phyloP scores from a whole-genome alignment of 1,139 yeast species.

The Ogataea hybrid region DNA sequence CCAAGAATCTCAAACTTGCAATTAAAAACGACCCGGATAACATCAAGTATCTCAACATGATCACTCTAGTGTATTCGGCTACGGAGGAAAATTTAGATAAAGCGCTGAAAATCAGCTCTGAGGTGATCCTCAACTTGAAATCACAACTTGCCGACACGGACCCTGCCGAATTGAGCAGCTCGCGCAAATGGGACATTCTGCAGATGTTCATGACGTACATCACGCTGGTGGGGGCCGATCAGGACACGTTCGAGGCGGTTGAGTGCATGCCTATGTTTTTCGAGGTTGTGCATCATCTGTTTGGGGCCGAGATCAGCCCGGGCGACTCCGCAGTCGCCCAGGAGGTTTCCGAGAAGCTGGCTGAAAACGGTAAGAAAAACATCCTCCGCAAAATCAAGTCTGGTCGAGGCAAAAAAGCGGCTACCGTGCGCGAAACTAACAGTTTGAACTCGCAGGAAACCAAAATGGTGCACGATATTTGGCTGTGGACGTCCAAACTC shows the following conservation, averaged over 20 bases:
- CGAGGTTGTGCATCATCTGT: slow-evolving; percentile 55
- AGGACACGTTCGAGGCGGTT: slow-evolving; percentile 58
- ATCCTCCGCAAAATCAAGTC: slow-evolving; percentile 11
- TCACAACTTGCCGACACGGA: slow-evolving; percentile 25
- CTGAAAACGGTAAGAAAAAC: slow-evolving; percentile 6
- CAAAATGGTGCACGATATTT: slow-evolving; percentile 49
- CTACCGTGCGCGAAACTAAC: neutral
- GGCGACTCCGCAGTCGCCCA: neutral
- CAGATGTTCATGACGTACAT: slow-evolving; percentile 77
- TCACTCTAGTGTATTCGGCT: slow-evolving; percentile 50
- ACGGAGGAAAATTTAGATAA: slow-evolving; percentile 45
- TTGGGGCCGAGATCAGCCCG: slow-evolving; percentile 38
- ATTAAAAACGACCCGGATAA: slow-evolving; percentile 39
- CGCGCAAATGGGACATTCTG: slow-evolving; percentile 54
- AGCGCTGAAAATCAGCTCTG: slow-evolving; percentile 42
- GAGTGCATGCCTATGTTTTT: slow-evolving; percentile 69
- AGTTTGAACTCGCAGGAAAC: slow-evolving; percentile 9
- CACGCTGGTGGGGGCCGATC: slow-evolving; percentile 61
- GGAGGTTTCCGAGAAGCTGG: neutral
- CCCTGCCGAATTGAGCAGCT: slow-evolving; percentile 29
- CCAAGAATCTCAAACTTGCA: slow-evolving; percentile 36
- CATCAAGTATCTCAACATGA: slow-evolving; percentile 49
- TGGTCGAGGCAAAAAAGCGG: slow-evolving; percentile 1
- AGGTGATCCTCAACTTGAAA: slow-evolving; percentile 34
- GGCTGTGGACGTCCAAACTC: slow-evolving; percentile 73